phyloP scores from a whole-genome alignment of 768 basidiomycete genomes.

The Plicaturopsis crispa region DNA sequence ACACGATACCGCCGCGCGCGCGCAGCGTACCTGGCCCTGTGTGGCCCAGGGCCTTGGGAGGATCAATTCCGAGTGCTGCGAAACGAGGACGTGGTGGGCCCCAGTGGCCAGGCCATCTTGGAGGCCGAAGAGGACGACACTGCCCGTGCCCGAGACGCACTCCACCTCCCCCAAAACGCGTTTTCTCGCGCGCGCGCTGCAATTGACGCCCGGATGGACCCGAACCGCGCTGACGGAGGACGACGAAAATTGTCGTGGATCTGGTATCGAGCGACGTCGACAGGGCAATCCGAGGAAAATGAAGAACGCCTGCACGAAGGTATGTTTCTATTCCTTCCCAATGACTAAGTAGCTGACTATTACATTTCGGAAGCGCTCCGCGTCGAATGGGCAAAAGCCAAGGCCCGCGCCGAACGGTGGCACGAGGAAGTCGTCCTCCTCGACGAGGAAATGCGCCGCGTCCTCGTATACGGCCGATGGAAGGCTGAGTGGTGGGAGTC shows the following conservation, averaged over 20 bases:
- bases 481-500: conserved; percentile 12
- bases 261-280: conserved; percentile 16
- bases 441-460: conserved; percentile 25
- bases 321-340: conserved; percentile 4
- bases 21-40: neutral
- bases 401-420: conserved; percentile 23
- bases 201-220: too few species aligned
- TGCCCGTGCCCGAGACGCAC: too few species aligned
- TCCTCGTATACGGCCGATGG: conserved; percentile 13
- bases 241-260: conserved; percentile 17
- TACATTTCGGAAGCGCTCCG: conserved; percentile 13
- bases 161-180: too few species aligned
- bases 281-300: conserved; percentile 2
- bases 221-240: conserved; percentile 9
- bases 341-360: neutral
- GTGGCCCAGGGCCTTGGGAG: neutral
- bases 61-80: neutral
- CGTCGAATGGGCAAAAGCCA: conserved; percentile 22
- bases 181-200: too few species aligned
- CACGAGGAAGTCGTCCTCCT: conserved; percentile 26
- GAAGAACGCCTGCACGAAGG: conserved; percentile 3
- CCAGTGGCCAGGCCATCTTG: neutral
- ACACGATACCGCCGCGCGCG: neutral
- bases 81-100: neutral
- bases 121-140: too few species aligned